Percentiles rank a stretch among this genome's conserved stretches.
These are phyloP conservation scores for Heracleum sosnowskyi DNA, from an alignment of 129 eudicot species.

Conservation along the genomic window DNA sequence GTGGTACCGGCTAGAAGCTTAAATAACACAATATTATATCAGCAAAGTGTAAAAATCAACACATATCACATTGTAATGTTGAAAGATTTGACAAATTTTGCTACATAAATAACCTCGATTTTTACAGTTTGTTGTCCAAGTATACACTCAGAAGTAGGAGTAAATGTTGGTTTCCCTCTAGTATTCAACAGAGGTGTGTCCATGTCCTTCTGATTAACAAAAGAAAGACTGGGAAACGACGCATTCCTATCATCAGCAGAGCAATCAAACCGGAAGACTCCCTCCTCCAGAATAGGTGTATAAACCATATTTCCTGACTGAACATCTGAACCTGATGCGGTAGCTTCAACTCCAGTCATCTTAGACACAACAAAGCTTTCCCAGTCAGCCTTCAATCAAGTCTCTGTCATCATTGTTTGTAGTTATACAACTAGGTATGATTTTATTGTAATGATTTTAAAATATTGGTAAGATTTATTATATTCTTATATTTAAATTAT, in stretches of 20 bases:
- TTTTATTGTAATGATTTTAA: too few species aligned
- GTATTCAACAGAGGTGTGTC: too few species aligned
- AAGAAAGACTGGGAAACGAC: too few species aligned
- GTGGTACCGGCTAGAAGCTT: conserved; percentile 90
- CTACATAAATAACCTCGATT: conserved; percentile 42
- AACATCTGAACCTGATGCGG: conserved; percentile 28
- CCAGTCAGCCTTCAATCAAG: conserved; percentile 22
- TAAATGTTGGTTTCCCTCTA: too few species aligned
- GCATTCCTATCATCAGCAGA: conserved; percentile 61
- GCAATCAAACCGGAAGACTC: conserved; percentile 86
- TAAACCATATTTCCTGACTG: conserved; percentile 51
- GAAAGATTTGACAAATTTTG: not conserved
- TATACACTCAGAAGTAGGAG: too few species aligned
- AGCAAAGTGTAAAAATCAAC: conserved; percentile 2
- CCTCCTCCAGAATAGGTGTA: conserved; percentile 74
- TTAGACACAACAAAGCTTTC: too few species aligned
- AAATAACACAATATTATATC: conserved; percentile 7
- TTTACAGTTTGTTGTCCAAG: too few species aligned
- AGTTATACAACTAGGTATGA: too few species aligned
- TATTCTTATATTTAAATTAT: too few species aligned
- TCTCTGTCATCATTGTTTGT: too few species aligned
- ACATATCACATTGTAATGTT: not conserved
- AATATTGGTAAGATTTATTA: too few species aligned
- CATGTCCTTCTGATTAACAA: too few species aligned
- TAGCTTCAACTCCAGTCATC: conserved; percentile 44